phyloP scores from a whole-genome alignment of 495 filamentous ascomycete genomes.

The Daldinia concentrica region DNA sequence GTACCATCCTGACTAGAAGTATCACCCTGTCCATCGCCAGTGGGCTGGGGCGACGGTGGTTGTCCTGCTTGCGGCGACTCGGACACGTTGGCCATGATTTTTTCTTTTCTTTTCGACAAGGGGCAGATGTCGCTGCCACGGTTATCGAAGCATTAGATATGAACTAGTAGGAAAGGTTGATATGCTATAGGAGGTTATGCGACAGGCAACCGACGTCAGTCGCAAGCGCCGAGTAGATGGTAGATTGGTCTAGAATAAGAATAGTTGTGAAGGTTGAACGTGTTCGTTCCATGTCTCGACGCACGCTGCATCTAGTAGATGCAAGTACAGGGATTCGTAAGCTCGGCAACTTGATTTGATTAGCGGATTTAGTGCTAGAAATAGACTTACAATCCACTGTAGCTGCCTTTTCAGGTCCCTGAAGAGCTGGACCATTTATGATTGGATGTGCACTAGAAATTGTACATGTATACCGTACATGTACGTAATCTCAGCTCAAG shows the following conservation, averaged over 20 bases:
- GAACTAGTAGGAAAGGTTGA: background rate
- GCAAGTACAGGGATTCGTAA: conserved; percentile 35
- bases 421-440: conserved; percentile 9
- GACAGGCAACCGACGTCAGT: conserved; percentile 8
- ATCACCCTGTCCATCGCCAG: conserved; percentile 27
- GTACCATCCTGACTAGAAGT: conserved; percentile 60
- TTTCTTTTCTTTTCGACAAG: conserved; percentile 18
- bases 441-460: background rate
- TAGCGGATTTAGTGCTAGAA: conserved; percentile 29
- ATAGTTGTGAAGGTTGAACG: conserved; percentile 39
- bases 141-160: conserved; percentile 45
- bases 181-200: conserved; percentile 3
- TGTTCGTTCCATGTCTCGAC: conserved; percentile 38
- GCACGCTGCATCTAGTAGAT: conserved; percentile 26
- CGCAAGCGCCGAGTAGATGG: background rate
- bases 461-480: background rate
- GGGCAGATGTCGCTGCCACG: conserved; percentile 42
- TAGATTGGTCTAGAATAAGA: conserved; percentile 11
- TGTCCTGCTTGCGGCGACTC: conserved; percentile 36
- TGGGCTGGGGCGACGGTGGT: conserved; percentile 29
- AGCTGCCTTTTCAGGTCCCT: conserved; percentile 20
- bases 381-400: conserved; percentile 25
- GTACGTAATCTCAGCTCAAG: conserved; percentile 29
- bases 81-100: conserved; percentile 31
- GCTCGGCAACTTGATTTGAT: conserved; percentile 21